A percentile compares a stretch with the other conserved stretches of the same genome.
These are phyloP conservation scores for Anisodus acutangulus DNA, from an alignment of 257 asterid genomes.

Conservation along the genomic window DNA sequence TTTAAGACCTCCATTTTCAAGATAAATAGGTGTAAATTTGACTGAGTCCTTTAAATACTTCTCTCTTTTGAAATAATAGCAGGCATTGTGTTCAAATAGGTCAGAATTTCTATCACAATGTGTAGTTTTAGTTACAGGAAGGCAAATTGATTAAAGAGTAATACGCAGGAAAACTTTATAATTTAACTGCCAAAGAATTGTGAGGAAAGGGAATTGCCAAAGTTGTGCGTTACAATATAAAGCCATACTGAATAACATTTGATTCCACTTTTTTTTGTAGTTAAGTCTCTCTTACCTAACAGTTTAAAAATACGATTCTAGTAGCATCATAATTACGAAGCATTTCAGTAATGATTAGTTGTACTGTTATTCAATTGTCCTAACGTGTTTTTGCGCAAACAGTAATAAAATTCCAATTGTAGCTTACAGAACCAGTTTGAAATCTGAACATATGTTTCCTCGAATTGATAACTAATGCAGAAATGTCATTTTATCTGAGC, in stretches of 20 bases:
- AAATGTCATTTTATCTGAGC: background rate
- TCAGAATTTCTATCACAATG: too few species aligned
- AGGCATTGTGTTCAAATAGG: background rate
- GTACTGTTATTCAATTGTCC: background rate
- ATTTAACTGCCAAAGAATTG: too few species aligned
- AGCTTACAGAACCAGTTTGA: background rate
- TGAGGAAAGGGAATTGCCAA: too few species aligned
- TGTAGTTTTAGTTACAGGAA: too few species aligned
- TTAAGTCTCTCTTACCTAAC: background rate
- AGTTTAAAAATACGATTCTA: background rate
- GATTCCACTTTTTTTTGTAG: background rate
- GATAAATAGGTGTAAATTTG: background rate
- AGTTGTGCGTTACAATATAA: too few species aligned
- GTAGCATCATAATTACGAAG: background rate
- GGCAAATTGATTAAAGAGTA: too few species aligned
- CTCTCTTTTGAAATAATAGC: background rate
- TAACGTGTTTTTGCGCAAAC: background rate
- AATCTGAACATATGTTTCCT: background rate
- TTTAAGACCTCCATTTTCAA: background rate
- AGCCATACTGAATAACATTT: too few species aligned
- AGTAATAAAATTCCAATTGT: background rate
- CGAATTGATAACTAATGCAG: background rate
- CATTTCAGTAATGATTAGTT: background rate
- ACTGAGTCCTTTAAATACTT: too few species aligned
- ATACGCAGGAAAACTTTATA: too few species aligned